Evolutionary conservation across 345 rosid genomes (phyloP).

Genomic region (Microthlaspi erraticum): DNA sequence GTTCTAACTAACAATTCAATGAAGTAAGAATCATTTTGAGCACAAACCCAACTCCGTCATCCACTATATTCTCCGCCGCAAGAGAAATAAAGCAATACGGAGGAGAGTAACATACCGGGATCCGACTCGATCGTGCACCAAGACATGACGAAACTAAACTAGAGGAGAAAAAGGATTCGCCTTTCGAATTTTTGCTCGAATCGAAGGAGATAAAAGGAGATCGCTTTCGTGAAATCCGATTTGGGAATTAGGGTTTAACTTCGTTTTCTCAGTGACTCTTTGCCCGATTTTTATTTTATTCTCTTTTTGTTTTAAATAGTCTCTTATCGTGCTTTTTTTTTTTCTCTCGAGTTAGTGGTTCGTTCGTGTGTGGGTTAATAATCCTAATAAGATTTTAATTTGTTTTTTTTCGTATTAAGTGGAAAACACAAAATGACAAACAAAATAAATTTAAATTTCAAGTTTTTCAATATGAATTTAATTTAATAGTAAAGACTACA

Average conservation of each 20-base stretch:
- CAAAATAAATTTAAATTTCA: no score
- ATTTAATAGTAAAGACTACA: no score
- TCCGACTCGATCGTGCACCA: slow-evolving; percentile 99
- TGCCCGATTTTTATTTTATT: background rate
- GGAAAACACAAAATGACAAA: no score
- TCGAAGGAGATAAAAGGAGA: background rate
- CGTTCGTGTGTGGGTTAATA: no score
- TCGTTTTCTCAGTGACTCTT: background rate
- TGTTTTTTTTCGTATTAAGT: no score
- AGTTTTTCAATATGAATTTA: no score
- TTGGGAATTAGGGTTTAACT: slow-evolving; percentile 44
- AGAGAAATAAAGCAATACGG: background rate
- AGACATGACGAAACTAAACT: slow-evolving; percentile 60
- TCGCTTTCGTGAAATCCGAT: slow-evolving; percentile 21
- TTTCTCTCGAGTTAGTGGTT: rapidly evolving
- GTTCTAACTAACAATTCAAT: background rate
- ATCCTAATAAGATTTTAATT: no score
- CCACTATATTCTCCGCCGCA: background rate
- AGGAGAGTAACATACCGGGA: slow-evolving; percentile 63
- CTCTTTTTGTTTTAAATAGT: background rate
- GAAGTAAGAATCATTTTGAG: background rate
- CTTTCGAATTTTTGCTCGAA: background rate
- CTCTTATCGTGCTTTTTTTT: no score
- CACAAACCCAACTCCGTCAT: background rate
- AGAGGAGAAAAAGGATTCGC: background rate